A percentile compares a stretch with the other conserved stretches of the same genome.
phyloP scores from a whole-genome alignment of 2,329 filamentous ascomycete species.

The Paraphaeosphaeria sporulosa region DNA sequence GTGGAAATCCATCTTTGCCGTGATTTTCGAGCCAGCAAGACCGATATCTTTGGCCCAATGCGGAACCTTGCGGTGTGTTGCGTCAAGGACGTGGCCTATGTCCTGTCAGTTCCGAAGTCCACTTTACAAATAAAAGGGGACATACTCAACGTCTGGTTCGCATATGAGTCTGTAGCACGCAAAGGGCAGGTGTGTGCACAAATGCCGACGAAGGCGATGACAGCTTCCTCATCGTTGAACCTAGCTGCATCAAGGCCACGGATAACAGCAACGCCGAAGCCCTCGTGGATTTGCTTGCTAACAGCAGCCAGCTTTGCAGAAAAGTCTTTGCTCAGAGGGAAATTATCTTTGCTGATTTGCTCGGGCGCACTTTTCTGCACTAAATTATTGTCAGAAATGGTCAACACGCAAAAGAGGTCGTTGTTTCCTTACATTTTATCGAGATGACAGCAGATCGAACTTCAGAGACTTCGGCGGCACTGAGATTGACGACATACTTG shows the following conservation, averaged over 20 bases:
- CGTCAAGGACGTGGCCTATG: conserved; percentile 46
- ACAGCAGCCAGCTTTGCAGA: conserved; percentile 33
- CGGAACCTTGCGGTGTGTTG: conserved; percentile 43
- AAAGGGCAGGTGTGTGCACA: conserved; percentile 39
- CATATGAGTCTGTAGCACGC: conserved; percentile 48
- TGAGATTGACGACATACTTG: conserved; percentile 40
- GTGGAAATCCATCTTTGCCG: conserved; percentile 48
- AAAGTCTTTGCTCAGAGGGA: conserved; percentile 34
- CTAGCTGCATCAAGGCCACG: conserved; percentile 42
- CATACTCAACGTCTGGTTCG: conserved; percentile 47
- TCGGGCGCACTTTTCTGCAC: conserved; percentile 29
- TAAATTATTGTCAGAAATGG: conserved; percentile 16
- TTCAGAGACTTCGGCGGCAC: conserved; percentile 33
- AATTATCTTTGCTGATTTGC: conserved; percentile 33
- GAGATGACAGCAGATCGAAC: conserved; percentile 43
- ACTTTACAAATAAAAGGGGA: neutral
- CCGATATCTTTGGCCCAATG: conserved; percentile 43
- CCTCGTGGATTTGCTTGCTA: conserved; percentile 41
- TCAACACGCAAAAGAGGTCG: neutral
- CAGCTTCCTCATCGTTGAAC: conserved; percentile 48
- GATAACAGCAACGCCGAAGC: conserved; percentile 39
- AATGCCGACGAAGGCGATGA: conserved; percentile 45
- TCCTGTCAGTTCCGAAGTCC: neutral
- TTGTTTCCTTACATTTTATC: conserved; percentile 37
- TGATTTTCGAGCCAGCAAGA: conserved; percentile 48